These are phyloP conservation scores for Gossypium rotundifolium DNA, from an alignment of 345 rosid species.

Conservation along the genomic window DNA sequence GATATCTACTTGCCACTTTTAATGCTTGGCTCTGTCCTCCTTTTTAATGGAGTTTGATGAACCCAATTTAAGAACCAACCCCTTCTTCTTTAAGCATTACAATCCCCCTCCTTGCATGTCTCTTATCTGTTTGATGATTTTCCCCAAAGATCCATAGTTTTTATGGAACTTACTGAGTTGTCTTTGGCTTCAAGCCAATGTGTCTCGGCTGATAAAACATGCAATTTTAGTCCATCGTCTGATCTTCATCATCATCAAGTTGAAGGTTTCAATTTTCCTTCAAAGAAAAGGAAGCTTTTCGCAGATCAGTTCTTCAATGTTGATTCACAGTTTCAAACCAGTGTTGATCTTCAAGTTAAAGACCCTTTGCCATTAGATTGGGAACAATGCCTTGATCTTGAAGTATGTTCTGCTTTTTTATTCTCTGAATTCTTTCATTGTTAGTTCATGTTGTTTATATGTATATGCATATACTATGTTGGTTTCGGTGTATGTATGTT, in stretches of 20 bases:
- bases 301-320: constrained; percentile 10
- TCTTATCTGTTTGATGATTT: background rate
- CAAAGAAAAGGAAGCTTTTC: constrained; percentile 37
- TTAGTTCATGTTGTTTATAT: background rate
- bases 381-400: constrained; percentile 53
- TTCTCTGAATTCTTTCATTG: background rate
- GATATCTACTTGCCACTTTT: constrained; percentile 38
- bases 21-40: constrained; percentile 44
- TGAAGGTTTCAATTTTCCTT: constrained; percentile 14
- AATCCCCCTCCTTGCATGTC: background rate
- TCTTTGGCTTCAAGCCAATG: constrained; percentile 29
- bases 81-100: background rate
- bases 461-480: background rate
- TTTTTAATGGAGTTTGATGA: constrained; percentile 37
- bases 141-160: background rate
- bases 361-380: constrained; percentile 42
- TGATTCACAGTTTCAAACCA: constrained; percentile 17
- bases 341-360: constrained; percentile 37
- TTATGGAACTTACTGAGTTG: constrained; percentile 42
- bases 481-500: background rate
- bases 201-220: constrained; percentile 10
- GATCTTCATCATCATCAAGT: constrained; percentile 21
- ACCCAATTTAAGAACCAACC: constrained; percentile 31
- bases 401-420: constrained; percentile 18
- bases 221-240: constrained; percentile 22